A percentile compares a stretch with the other conserved stretches of the same genome.
Evolutionary conservation across 2,329 filamentous ascomycete genomes (phyloP).

Genomic region (Hypomyces rosellus): DNA sequence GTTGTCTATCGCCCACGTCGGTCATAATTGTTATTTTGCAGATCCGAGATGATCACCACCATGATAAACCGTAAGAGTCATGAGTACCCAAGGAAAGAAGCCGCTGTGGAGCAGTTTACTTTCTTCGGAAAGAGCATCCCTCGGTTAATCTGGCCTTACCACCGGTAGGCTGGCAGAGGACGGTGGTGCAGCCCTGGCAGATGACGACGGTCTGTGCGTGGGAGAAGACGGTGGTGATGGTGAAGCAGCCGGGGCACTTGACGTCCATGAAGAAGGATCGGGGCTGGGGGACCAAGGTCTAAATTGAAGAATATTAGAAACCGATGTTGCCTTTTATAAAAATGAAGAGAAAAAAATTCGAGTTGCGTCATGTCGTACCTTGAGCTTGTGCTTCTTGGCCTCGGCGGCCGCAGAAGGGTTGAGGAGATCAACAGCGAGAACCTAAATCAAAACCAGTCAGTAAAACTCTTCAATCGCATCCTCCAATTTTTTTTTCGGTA

Average conservation of each 20-base stretch:
- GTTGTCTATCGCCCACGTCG: slow-evolving; percentile 46
- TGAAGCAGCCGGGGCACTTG: slow-evolving; percentile 99
- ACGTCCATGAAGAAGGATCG: slow-evolving; percentile 99
- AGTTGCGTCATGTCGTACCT: slow-evolving; percentile 55
- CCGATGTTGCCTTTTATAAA: neutral
- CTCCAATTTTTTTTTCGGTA: neutral
- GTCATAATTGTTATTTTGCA: slow-evolving; percentile 44
- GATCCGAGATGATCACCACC: slow-evolving; percentile 52
- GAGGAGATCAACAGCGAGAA: slow-evolving; percentile 99
- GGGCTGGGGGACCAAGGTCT: slow-evolving; percentile 91
- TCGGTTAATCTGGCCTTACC: slow-evolving; percentile 98
- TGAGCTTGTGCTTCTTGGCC: slow-evolving; percentile 99
- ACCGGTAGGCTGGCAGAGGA: slow-evolving; percentile 98
- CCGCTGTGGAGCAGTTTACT: slow-evolving; percentile 64
- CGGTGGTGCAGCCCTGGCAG: slow-evolving; percentile 98
- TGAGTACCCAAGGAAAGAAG: slow-evolving; percentile 44
- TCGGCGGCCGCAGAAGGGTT: slow-evolving; percentile 97
- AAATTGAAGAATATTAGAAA: slow-evolving; percentile 18
- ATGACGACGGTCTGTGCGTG: slow-evolving; percentile 99
- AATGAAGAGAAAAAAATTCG: neutral
- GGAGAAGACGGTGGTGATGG: slow-evolving; percentile 99
- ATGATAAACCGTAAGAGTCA: slow-evolving; percentile 43
- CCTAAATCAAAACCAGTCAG: slow-evolving; percentile 56
- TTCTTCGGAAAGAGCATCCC: slow-evolving; percentile 99
- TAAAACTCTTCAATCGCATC: slow-evolving; percentile 19